These are phyloP conservation scores for Colletotrichum theobromicola DNA, from an alignment of 2,329 filamentous ascomycete genomes.

Conservation along the genomic window DNA sequence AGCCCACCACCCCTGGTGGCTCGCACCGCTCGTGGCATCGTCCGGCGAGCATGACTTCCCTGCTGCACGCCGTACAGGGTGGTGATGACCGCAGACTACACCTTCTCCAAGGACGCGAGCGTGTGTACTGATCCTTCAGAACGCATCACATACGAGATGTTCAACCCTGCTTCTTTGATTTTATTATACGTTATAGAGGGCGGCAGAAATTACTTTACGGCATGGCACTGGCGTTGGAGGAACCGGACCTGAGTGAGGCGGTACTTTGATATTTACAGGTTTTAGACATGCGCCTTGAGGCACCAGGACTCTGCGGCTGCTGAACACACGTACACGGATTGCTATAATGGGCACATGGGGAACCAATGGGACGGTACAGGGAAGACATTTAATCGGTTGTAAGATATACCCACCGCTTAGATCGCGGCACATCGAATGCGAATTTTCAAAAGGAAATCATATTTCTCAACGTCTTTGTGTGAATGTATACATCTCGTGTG, in stretches of 20 bases:
- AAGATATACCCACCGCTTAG: constrained; percentile 12
- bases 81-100: constrained; percentile 33
- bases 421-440: constrained; percentile 3
- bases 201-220: not conserved
- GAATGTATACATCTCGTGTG: not conserved
- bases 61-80: constrained; percentile 14
- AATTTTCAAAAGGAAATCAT: not conserved
- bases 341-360: not conserved
- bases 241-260: not conserved
- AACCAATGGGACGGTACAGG: not conserved
- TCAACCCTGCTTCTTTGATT: constrained; percentile 1
- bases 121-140: constrained; percentile 28
- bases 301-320: constrained; percentile 11
- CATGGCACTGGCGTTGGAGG: constrained; percentile 13
- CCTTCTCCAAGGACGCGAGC: constrained; percentile 39
- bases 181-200: not conserved
- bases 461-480: not conserved
- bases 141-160: not conserved
- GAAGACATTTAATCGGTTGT: not conserved
- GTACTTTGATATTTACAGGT: not conserved
- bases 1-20: constrained; percentile 12
- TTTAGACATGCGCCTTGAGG: constrained; percentile 13
- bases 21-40: constrained; percentile 18
- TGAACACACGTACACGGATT: constrained; percentile 3
- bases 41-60: constrained; percentile 18